Evolutionary conservation across 306 rosid genomes (phyloP).

Genomic region (Corylus avellana): DNA sequence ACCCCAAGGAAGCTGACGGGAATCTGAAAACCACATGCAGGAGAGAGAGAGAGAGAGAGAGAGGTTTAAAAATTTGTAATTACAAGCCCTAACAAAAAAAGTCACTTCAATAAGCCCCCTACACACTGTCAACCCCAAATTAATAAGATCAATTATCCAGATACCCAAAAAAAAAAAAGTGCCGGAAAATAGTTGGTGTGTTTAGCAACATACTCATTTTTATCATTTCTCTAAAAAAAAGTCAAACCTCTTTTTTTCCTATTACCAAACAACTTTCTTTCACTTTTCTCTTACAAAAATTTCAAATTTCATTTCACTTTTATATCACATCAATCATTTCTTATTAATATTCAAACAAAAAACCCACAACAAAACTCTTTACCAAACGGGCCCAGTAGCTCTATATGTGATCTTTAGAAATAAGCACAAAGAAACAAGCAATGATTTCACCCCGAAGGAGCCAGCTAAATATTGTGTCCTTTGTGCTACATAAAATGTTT

Average conservation of each 20-base stretch:
- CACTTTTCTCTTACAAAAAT: too few relatives aligned
- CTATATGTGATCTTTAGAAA: neutral
- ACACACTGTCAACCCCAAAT: constrained; percentile 4
- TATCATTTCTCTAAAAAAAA: too few relatives aligned
- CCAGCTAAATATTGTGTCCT: neutral
- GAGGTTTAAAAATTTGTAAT: neutral
- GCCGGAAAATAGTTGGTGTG: neutral
- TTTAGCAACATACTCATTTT: too few relatives aligned
- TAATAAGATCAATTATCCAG: neutral
- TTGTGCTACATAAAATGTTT: neutral
- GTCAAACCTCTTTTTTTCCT: too few relatives aligned
- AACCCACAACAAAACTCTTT: too few relatives aligned
- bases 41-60: neutral
- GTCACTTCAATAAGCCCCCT: constrained; percentile 4
- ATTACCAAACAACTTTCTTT: too few relatives aligned
- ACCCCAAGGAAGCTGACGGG: too few relatives aligned
- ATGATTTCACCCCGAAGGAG: neutral
- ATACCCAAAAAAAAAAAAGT: neutral
- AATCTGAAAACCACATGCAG: neutral
- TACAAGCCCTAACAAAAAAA: neutral
- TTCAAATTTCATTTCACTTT: too few relatives aligned
- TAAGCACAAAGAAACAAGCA: neutral
- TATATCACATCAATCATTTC: too few relatives aligned
- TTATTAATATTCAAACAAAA: too few relatives aligned
- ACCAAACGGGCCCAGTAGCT: neutral